These are phyloP conservation scores for Marasmius sp. DNA, from an alignment of 1,284 basidiomycete species.

Conservation along the genomic window DNA sequence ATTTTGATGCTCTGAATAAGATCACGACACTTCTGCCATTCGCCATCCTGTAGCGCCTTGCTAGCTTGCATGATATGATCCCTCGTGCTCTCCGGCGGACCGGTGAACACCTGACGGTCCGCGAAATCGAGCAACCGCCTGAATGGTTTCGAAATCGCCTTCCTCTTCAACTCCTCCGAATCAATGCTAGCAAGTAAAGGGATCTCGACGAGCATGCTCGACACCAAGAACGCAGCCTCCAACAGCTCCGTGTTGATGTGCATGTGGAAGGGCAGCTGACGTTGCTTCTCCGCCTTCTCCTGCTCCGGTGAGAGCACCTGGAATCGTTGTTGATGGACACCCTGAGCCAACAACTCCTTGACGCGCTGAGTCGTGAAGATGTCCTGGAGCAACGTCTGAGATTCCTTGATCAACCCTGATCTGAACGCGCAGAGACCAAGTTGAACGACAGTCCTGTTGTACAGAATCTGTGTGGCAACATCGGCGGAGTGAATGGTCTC, in stretches of 20 bases:
- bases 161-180: slow-evolving; percentile 90
- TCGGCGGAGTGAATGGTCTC: slow-evolving; percentile 96
- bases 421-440: slow-evolving; percentile 97
- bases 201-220: slow-evolving; percentile 98
- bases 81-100: slow-evolving; percentile 96
- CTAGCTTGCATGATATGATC: slow-evolving; percentile 99
- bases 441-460: slow-evolving; percentile 97
- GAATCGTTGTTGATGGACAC: slow-evolving; percentile 92
- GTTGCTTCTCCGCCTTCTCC: slow-evolving; percentile 93
- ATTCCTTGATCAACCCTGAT: slow-evolving; percentile 91
- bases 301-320: slow-evolving; percentile 89
- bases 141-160: slow-evolving; percentile 94
- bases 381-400: slow-evolving; percentile 90
- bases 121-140: slow-evolving; percentile 94
- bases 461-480: slow-evolving; percentile 96
- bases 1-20: slow-evolving; percentile 96
- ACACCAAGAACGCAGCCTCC: slow-evolving; percentile 96
- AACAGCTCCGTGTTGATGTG: slow-evolving; percentile 99
- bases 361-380: slow-evolving; percentile 96
- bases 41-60: slow-evolving; percentile 94
- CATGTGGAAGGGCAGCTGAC: slow-evolving; percentile 99
- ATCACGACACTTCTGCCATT: slow-evolving; percentile 95
- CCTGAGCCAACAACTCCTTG: slow-evolving; percentile 97
- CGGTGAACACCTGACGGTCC: slow-evolving; percentile 96
- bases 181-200: slow-evolving; percentile 93